A percentile compares a stretch with the other conserved stretches of the same genome.
Conservation (phyloP, 2,329 filamentous ascomycete genomes). For the Lachnellula cervina region DNA sequence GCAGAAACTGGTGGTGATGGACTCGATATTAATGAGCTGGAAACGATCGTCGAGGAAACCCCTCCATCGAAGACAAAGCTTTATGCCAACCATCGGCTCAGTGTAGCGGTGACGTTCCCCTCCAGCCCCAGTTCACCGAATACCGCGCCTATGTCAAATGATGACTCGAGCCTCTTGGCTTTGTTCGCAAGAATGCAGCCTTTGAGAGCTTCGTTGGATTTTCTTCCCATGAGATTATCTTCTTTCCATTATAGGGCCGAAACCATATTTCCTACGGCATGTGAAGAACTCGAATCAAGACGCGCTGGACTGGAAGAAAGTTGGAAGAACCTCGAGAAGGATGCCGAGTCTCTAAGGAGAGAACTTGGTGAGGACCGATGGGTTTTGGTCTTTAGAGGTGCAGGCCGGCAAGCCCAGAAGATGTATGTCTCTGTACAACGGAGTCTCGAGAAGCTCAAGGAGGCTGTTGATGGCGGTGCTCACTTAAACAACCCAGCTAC, state of each 20-base stretch:
- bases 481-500: slow-evolving; percentile 66
- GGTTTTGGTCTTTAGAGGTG: slow-evolving; percentile 92
- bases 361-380: slow-evolving; percentile 94
- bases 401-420: slow-evolving; percentile 85
- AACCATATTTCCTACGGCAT: slow-evolving; percentile 79
- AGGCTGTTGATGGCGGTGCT: slow-evolving; percentile 69
- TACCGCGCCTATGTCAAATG: slow-evolving; percentile 56
- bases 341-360: slow-evolving; percentile 82
- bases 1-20: slow-evolving; percentile 57
- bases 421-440: slow-evolving; percentile 95
- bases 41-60: slow-evolving; percentile 88
- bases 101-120: slow-evolving; percentile 59
- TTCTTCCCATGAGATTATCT: slow-evolving; percentile 88
- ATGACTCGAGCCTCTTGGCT: slow-evolving; percentile 83
- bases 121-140: slow-evolving; percentile 57
- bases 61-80: slow-evolving; percentile 52
- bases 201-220: slow-evolving; percentile 85
- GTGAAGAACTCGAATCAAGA: slow-evolving; percentile 77
- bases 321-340: slow-evolving; percentile 83
- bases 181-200: slow-evolving; percentile 96
- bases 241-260: slow-evolving; percentile 78
- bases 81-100: slow-evolving; percentile 60
- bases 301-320: slow-evolving; percentile 71
- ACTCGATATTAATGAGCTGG: slow-evolving; percentile 78
- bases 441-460: slow-evolving; percentile 75